phyloP scores from a whole-genome alignment of 129 eudicot species.

The Calendula officinalis region DNA sequence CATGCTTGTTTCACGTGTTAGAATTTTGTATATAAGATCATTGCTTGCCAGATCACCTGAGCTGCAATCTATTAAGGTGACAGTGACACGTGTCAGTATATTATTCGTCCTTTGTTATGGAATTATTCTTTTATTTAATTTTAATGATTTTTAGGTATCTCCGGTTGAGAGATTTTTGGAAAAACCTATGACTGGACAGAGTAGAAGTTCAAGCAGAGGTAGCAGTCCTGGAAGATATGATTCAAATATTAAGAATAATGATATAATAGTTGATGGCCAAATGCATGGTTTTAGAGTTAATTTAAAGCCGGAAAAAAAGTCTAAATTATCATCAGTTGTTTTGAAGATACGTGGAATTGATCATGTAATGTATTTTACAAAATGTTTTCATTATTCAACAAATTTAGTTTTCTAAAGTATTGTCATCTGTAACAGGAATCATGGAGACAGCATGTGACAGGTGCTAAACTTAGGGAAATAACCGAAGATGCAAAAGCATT shows the following conservation, averaged over 20 bases:
- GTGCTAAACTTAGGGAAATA: slow-evolving; percentile 93
- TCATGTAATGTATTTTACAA: slow-evolving; percentile 45
- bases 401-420: background rate
- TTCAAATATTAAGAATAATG: slow-evolving; percentile 46
- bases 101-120: background rate
- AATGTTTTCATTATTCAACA: background rate
- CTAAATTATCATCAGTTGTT: slow-evolving; percentile 91
- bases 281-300: slow-evolving; percentile 83
- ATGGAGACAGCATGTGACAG: slow-evolving; percentile 96
- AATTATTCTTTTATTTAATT: slow-evolving; percentile 12
- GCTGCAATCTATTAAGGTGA: slow-evolving; percentile 91
- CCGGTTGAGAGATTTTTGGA: slow-evolving; percentile 90
- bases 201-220: slow-evolving; percentile 95
- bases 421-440: slow-evolving; percentile 52
- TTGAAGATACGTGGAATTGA: slow-evolving; percentile 96
- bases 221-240: slow-evolving; percentile 98
- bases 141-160: slow-evolving; percentile 47
- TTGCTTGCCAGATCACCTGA: slow-evolving; percentile 96
- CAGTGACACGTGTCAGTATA: background rate
- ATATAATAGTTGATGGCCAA: slow-evolving; percentile 55
- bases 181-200: slow-evolving; percentile 66
- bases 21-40: slow-evolving; percentile 93
- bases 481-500: slow-evolving; percentile 89
- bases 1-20: slow-evolving; percentile 97
- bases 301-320: slow-evolving; percentile 87